Base-by-base conservation (phyloP, 306 rosid genomes). In the Astragalus glycyphyllos region DNA sequence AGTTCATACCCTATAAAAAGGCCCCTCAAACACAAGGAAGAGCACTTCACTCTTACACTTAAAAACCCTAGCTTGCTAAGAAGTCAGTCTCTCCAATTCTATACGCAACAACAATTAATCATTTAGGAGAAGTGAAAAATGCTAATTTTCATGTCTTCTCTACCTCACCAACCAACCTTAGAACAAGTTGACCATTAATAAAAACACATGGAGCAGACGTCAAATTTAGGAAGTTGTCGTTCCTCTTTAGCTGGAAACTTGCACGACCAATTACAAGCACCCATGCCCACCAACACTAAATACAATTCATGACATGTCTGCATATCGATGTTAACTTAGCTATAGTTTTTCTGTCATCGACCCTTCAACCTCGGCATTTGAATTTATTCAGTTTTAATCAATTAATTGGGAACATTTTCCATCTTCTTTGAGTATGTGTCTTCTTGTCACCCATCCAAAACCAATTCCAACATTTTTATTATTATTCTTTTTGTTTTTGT, bases 211-310 rank as follows among this genome's bases (percentile, higher is more conserved):
- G 67, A 44, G 66, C 15, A 77, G 45, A 54, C 60, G 60, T 70
- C 72, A 70, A 77, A 53, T 77, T 54, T 70, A 70, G 77, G 77
- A 50, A 42, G 11, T 61, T 69, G 81, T 77, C 37, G 65, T 42
- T 61, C 76, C 63, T 61, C 66, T 29, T 69, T 69, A 31, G 26
- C 51, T 58, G 50, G 69, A 46, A 55, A 58, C 62, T 42, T 7
- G 62, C 69, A 15, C 14, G 46, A 47, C 74, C 69, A 70, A 59
- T 75, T 49, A 14, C 26, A 53, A 0, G 41, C 75, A 76, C 40
- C 16, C 16, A 46, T 35, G 45, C 41, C 20, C 72, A 42, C 76
- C 59, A 77, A 62, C 77, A 77, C 67, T 62, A 49, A 68, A 76
- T 59, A 75, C 50, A 68, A 1, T 68, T 68, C 71, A 40, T 41